A percentile compares a stretch with the other conserved stretches of the same genome.
Evolutionary conservation across 75 land plant species (phyloP).

Genomic region (Picea sitchensis): DNA sequence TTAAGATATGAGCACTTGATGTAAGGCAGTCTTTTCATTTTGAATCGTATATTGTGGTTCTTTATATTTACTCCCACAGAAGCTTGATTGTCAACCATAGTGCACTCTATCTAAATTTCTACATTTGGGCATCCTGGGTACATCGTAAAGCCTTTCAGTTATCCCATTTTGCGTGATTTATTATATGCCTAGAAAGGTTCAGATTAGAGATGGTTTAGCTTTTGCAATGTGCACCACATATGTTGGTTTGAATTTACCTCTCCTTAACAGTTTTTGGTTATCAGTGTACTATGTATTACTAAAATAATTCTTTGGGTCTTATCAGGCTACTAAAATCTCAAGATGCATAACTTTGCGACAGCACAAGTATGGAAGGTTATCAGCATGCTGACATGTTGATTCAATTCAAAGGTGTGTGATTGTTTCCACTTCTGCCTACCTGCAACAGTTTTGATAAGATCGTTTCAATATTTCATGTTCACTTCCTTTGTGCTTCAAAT

Average conservation of each 20-base stretch:
- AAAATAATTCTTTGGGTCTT: background rate
- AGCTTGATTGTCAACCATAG: background rate
- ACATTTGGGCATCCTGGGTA: background rate
- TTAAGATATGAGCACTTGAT: background rate
- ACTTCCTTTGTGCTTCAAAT: background rate
- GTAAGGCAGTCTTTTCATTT: background rate
- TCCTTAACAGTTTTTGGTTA: background rate
- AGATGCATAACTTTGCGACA: background rate
- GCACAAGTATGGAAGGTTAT: background rate
- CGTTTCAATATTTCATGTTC: background rate
- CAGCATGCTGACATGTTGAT: background rate
- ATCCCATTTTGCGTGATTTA: background rate
- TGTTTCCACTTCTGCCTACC: background rate
- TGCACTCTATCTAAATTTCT: background rate
- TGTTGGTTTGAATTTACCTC: background rate
- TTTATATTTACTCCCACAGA: background rate
- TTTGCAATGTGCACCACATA: background rate
- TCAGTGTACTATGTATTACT: background rate
- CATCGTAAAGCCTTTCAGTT: background rate
- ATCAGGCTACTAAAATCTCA: background rate
- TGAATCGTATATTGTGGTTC: background rate
- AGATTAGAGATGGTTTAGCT: background rate
- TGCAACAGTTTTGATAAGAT: background rate
- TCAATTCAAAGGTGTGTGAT: background rate
- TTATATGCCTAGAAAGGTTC: background rate